Conservation (phyloP, 768 basidiomycete genomes). For the Hygrophoropsis aurantiaca region DNA sequence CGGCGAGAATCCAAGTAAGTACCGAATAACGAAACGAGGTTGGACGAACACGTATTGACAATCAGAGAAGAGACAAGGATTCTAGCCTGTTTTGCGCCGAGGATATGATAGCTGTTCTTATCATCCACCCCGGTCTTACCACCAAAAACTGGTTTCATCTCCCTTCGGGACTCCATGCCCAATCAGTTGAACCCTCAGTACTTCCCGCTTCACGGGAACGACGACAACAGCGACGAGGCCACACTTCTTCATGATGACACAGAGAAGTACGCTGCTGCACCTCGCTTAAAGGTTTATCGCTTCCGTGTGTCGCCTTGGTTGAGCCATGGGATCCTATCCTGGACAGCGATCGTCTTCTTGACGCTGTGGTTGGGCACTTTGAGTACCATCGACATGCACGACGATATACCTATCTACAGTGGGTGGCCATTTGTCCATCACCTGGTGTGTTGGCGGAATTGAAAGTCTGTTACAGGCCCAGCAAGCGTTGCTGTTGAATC, state of each 20-base stretch:
- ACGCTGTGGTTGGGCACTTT: constrained; percentile 6
- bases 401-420: constrained; percentile 5
- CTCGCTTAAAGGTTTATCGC: neutral
- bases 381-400: neutral
- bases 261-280: neutral
- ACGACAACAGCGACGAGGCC: neutral
- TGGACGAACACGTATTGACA: no score
- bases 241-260: neutral
- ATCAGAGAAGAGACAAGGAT: no score
- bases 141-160: no score
- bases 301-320: constrained; percentile 1
- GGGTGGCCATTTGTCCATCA: neutral
- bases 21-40: no score
- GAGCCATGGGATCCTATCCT: neutral
- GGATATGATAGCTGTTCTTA: no score
- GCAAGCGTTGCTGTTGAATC: constrained; percentile 10
- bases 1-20: no score
- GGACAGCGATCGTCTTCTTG: constrained; percentile 1
- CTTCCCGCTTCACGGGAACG: neutral
- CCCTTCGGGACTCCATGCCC: no score
- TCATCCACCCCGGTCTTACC: no score
- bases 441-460: neutral
- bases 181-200: neutral
- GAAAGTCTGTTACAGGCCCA: constrained; percentile 3
- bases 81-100: no score